phyloP scores from a whole-genome alignment of 495 filamentous ascomycete genomes.

The Pseudotulostoma volvatum region DNA sequence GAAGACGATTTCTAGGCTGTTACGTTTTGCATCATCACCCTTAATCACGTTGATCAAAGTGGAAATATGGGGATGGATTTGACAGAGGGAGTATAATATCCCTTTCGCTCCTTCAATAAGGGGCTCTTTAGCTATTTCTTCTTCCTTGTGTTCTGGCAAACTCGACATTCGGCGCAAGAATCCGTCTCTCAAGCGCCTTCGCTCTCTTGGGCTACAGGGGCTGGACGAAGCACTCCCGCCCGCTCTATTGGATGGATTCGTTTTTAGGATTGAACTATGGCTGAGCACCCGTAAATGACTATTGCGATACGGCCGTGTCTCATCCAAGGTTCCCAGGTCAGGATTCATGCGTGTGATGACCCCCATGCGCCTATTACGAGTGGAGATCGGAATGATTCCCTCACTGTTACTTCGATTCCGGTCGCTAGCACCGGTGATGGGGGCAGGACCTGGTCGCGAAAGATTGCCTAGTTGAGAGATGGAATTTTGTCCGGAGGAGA shows the following conservation, averaged over 20 bases:
- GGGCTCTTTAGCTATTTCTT: conserved; percentile 40
- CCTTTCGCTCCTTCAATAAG: conserved; percentile 68
- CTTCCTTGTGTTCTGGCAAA: conserved; percentile 62
- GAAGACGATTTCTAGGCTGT: conserved; percentile 60
- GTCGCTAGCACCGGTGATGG: conserved; percentile 49
- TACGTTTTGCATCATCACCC: conserved; percentile 47
- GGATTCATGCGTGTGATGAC: conserved; percentile 60
- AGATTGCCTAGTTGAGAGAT: conserved; percentile 38
- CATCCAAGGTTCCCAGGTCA: conserved; percentile 60
- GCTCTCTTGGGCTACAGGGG: conserved; percentile 39
- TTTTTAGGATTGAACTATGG: conserved; percentile 60
- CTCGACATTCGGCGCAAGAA: conserved; percentile 68
- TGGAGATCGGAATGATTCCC: conserved; percentile 48
- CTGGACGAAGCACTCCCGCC: conserved; percentile 37
- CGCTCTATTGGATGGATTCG: conserved; percentile 24
- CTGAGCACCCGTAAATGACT: conserved; percentile 72
- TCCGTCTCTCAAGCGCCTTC: conserved; percentile 30
- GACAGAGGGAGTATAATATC: conserved; percentile 72
- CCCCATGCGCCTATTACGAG: conserved; percentile 64
- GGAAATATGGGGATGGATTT: conserved; percentile 61
- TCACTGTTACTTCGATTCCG: conserved; percentile 83
- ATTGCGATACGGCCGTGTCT: conserved; percentile 52
- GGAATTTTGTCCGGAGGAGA: conserved; percentile 50
- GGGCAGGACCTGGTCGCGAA: conserved; percentile 51
- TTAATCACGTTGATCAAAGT: conserved; percentile 54